A percentile compares a stretch with the other conserved stretches of the same genome.
Evolutionary conservation across 352 stramenopile genomes (phyloP).

Genomic region (Phytophthora cryptogea): DNA sequence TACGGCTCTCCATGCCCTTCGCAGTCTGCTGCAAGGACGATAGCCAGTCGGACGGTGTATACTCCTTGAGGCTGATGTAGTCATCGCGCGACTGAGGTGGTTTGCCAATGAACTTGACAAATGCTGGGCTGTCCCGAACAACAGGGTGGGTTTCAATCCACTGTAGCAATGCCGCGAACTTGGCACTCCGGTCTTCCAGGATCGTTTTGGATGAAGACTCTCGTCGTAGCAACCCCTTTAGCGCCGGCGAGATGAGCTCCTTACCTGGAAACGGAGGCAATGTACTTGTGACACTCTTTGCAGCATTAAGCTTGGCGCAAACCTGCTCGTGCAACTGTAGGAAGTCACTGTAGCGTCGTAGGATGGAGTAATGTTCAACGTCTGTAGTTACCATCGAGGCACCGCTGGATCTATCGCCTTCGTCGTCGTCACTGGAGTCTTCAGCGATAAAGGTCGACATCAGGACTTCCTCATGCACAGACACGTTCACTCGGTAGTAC

Average conservation of each 20-base stretch:
- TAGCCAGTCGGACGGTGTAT: slow-evolving; percentile 62
- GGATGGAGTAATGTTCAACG: slow-evolving; percentile 60
- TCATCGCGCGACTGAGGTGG: slow-evolving; percentile 56
- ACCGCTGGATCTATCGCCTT: slow-evolving; percentile 24
- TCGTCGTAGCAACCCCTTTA: slow-evolving; percentile 49
- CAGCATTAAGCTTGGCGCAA: slow-evolving; percentile 11
- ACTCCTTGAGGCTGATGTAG: slow-evolving; percentile 73
- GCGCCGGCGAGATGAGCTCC: slow-evolving; percentile 47
- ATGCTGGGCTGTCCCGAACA: slow-evolving; percentile 30
- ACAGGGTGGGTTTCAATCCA: slow-evolving; percentile 56
- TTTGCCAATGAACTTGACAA: slow-evolving; percentile 52
- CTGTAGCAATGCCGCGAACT: slow-evolving; percentile 55
- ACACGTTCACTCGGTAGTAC: slow-evolving; percentile 72
- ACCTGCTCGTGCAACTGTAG: slow-evolving; percentile 53
- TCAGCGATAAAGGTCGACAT: slow-evolving; percentile 23
- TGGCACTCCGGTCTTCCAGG: slow-evolving; percentile 48
- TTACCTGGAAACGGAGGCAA: slow-evolving; percentile 57
- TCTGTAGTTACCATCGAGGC: slow-evolving; percentile 13
- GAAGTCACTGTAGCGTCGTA: slow-evolving; percentile 67
- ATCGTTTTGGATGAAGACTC: slow-evolving; percentile 41
- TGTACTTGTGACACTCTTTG: slow-evolving; percentile 4
- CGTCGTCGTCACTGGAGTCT: slow-evolving; percentile 8
- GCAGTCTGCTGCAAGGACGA: slow-evolving; percentile 55
- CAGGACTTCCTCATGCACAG: slow-evolving; percentile 22
- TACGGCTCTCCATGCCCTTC: slow-evolving; percentile 18